A percentile compares a stretch with the other conserved stretches of the same genome.
Conservation (phyloP, 768 basidiomycete genomes). For the Lactifluus echinatus region DNA sequence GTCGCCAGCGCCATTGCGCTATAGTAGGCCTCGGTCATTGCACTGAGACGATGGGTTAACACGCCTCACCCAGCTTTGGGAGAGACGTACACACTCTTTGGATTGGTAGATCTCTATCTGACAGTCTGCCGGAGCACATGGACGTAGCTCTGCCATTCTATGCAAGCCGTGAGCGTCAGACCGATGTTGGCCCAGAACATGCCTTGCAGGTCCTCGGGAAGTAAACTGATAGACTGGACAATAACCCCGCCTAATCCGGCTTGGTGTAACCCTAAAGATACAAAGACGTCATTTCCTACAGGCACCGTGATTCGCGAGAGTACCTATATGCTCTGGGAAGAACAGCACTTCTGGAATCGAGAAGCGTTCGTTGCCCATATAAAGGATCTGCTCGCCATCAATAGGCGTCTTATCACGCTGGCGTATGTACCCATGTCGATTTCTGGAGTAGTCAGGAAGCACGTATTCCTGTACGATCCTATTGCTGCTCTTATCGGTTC, state of each 20-base stretch:
- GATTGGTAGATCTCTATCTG: slow-evolving; percentile 68
- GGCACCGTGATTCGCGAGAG: neutral
- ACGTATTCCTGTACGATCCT: slow-evolving; percentile 81
- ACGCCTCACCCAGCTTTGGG: neutral
- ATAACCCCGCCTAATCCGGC: slow-evolving; percentile 71
- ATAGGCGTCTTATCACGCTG: slow-evolving; percentile 42
- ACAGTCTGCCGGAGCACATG: slow-evolving; percentile 74
- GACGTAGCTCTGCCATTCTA: slow-evolving; percentile 66
- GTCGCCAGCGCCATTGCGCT: slow-evolving; percentile 52
- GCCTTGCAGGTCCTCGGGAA: slow-evolving; percentile 77
- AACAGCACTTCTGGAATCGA: slow-evolving; percentile 89
- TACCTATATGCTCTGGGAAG: slow-evolving; percentile 83
- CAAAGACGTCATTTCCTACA: slow-evolving; percentile 1
- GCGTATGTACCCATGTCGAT: slow-evolving; percentile 51
- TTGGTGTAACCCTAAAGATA: slow-evolving; percentile 61
- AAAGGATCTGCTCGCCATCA: slow-evolving; percentile 60
- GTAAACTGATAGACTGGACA: slow-evolving; percentile 60
- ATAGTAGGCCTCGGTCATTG: slow-evolving; percentile 56
- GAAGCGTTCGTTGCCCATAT: slow-evolving; percentile 90
- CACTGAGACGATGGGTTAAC: slow-evolving; percentile 32
- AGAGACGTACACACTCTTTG: slow-evolving; percentile 49
- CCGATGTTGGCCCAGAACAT: slow-evolving; percentile 97
- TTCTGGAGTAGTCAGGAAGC: slow-evolving; percentile 76
- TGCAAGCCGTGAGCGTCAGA: slow-evolving; percentile 29
- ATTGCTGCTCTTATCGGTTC: slow-evolving; percentile 49